A percentile compares a stretch with the other conserved stretches of the same genome.
These are phyloP conservation scores for Epichloe brachyelytri DNA, from an alignment of 2,329 filamentous ascomycete species.

Conservation along the genomic window DNA sequence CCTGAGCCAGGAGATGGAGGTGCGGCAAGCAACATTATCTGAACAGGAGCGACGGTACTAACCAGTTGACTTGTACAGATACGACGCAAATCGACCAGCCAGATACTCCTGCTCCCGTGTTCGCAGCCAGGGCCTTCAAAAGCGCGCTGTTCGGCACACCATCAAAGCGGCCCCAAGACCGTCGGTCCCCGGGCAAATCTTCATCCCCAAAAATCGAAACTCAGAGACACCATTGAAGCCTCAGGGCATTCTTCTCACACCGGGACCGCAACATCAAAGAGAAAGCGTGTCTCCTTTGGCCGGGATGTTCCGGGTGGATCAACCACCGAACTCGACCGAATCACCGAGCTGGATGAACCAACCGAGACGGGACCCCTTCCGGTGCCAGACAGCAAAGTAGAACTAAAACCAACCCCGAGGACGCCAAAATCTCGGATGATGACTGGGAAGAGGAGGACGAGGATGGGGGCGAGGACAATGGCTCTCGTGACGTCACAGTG, in stretches of 20 bases:
- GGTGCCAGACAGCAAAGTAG: slow-evolving; percentile 16
- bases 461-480: slow-evolving; percentile 30
- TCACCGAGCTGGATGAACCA: slow-evolving; percentile 30
- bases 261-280: slow-evolving; percentile 44
- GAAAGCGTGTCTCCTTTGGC: slow-evolving; percentile 54
- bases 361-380: slow-evolving; percentile 27
- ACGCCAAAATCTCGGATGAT: slow-evolving; percentile 23
- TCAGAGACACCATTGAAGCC: slow-evolving; percentile 36
- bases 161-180: slow-evolving; percentile 24
- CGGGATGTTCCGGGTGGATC: slow-evolving; percentile 32
- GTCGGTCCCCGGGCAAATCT: slow-evolving; percentile 10
- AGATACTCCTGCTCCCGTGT: slow-evolving; percentile 53
- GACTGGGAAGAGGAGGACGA: slow-evolving; percentile 36
- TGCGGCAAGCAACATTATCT: not conserved
- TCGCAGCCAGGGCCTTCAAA: slow-evolving; percentile 52
- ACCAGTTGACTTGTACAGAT: slow-evolving; percentile 14
- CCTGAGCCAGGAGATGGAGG: slow-evolving; percentile 17
- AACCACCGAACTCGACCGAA: slow-evolving; percentile 5
- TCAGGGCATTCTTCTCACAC: slow-evolving; percentile 49
- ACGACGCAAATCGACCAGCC: slow-evolving; percentile 41
- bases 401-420: not conserved
- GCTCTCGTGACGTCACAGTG: slow-evolving; percentile 50
- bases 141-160: slow-evolving; percentile 52
- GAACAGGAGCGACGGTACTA: not conserved
- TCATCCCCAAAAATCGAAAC: slow-evolving; percentile 12